These are phyloP conservation scores for Betula pendula DNA, from an alignment of 306 rosid species.

Conservation along the genomic window DNA sequence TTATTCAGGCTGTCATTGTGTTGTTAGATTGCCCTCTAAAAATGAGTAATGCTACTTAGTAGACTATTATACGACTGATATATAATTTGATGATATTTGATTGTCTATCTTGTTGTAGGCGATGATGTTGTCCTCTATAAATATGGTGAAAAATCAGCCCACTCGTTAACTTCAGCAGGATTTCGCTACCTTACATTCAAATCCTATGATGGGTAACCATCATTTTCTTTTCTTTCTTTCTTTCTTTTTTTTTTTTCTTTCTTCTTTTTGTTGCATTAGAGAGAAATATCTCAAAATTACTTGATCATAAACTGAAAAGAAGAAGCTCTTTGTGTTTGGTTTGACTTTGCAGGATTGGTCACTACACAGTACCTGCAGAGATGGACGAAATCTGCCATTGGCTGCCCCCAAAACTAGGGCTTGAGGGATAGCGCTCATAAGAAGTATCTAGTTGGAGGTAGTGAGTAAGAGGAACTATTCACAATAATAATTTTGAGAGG, in stretches of 20 bases:
- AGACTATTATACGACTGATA: too few species aligned
- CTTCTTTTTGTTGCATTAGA: not conserved
- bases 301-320: constrained; percentile 13
- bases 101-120: constrained; percentile 35
- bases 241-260: not conserved
- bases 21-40: not conserved
- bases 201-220: constrained; percentile 76
- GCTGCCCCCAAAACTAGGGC: constrained; percentile 80
- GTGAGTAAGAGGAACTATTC: constrained; percentile 1
- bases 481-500: not conserved
- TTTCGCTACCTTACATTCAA: constrained; percentile 69
- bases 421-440: constrained; percentile 51
- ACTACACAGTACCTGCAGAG: constrained; percentile 91
- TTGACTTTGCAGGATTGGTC: constrained; percentile 79
- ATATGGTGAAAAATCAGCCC: constrained; percentile 83
- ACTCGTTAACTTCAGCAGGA: constrained; percentile 70
- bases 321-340: constrained; percentile 15
- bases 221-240: too few species aligned
- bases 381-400: constrained; percentile 93
- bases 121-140: constrained; percentile 73
- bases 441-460: constrained; percentile 9
- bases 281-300: not conserved
- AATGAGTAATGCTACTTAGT: too few species aligned
- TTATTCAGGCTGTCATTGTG: too few species aligned
- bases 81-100: not conserved